A percentile compares a stretch with the other conserved stretches of the same genome.
Evolutionary conservation across 805 yeast species (phyloP).

Genomic region (Scheffersomyces ergatensis): DNA sequence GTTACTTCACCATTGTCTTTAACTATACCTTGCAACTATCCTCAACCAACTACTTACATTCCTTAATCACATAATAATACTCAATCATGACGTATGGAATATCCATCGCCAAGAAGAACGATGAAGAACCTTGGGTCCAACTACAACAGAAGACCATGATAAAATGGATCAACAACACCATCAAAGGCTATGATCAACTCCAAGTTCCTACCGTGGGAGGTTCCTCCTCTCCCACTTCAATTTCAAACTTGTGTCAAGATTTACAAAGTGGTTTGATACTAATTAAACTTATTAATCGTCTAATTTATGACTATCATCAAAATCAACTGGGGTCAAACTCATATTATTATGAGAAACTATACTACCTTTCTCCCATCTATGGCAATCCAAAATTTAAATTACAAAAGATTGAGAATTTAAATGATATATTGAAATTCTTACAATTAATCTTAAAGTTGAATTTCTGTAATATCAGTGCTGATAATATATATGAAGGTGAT

Average conservation of each 20-base stretch:
- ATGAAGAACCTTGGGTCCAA: constrained; percentile 31
- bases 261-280: constrained; percentile 41
- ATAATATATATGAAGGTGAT: constrained; percentile 49
- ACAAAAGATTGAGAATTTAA: constrained; percentile 48
- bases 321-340: constrained; percentile 5
- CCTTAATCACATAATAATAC: too few relatives aligned
- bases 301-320: constrained; percentile 20
- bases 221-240: not conserved
- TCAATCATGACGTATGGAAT: too few relatives aligned
- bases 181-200: constrained; percentile 14
- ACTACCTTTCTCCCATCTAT: constrained; percentile 29
- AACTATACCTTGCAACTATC: too few relatives aligned
- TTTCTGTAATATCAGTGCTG: constrained; percentile 45
- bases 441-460: constrained; percentile 38
- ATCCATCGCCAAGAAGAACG: not conserved
- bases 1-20: too few relatives aligned
- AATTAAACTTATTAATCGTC: constrained; percentile 31
- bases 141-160: constrained; percentile 48
- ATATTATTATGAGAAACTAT: constrained; percentile 11
- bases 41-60: too few relatives aligned
- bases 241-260: constrained; percentile 25
- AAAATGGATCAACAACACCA: constrained; percentile 47
- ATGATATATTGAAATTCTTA: constrained; percentile 40
- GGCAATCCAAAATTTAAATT: constrained; percentile 38
- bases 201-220: constrained; percentile 1